Percentiles rank a stretch among this genome's conserved stretches.
These are phyloP conservation scores for Dothidotthia symphoricarpi DNA, from an alignment of 2,329 filamentous ascomycete species.

Conservation along the genomic window DNA sequence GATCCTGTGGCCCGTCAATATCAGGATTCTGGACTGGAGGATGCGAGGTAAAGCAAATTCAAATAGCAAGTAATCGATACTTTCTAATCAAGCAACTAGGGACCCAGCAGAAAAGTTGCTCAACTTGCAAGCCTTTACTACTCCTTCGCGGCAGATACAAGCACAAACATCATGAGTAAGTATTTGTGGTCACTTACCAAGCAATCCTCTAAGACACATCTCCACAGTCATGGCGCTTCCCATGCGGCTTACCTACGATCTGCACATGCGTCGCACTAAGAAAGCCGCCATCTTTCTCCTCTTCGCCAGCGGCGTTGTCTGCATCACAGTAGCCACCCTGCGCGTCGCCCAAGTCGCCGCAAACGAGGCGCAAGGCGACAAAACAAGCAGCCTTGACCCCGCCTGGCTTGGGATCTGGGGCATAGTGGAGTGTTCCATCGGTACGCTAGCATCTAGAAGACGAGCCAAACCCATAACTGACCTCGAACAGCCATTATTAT, in stretches of 20 bases:
- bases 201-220: background rate
- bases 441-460: constrained; percentile 5
- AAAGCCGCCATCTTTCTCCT: constrained; percentile 31
- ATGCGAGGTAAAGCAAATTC: constrained; percentile 9
- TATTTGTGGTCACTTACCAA: background rate
- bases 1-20: constrained; percentile 28
- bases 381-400: constrained; percentile 16
- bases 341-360: constrained; percentile 32
- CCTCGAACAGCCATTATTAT: background rate
- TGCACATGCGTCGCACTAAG: constrained; percentile 31
- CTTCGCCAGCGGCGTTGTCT: constrained; percentile 14
- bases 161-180: constrained; percentile 33
- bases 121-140: constrained; percentile 24
- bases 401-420: constrained; percentile 38
- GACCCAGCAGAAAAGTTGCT: constrained; percentile 8
- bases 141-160: constrained; percentile 26
- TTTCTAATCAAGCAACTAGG: too few species aligned
- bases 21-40: constrained; percentile 11
- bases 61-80: too few species aligned
- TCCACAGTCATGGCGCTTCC: constrained; percentile 34
- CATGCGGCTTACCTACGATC: constrained; percentile 34
- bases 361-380: constrained; percentile 21
- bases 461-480: background rate
- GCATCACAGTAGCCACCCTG: constrained; percentile 12
- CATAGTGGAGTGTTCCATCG: constrained; percentile 35